Conservation (phyloP, 73 alveolate species). For the Paramecium bursaria region DNA sequence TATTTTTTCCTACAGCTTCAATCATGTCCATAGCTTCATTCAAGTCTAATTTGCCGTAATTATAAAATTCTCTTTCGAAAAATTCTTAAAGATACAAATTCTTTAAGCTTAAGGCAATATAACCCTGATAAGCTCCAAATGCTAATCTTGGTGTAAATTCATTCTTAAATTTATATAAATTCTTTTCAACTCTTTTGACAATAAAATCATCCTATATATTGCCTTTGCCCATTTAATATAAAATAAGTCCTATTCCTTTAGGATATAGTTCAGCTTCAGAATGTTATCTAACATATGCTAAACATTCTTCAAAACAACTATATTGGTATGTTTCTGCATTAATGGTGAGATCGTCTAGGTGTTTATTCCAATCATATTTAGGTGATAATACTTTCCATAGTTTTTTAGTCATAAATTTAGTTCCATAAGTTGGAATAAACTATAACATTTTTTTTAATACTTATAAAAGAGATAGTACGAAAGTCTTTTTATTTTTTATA, state of each 20-base stretch:
- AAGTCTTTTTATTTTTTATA: too few species aligned
- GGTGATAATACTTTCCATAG: constrained; percentile 16
- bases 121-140: constrained; percentile 40
- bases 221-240: constrained; percentile 44
- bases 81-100: constrained; percentile 27
- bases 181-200: constrained; percentile 28
- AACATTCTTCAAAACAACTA: background rate
- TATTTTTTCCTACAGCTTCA: constrained; percentile 49
- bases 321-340: constrained; percentile 40
- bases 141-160: constrained; percentile 37
- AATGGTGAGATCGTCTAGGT: constrained; percentile 43
- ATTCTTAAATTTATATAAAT: constrained; percentile 38
- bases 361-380: background rate
- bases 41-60: constrained; percentile 12
- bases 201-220: constrained; percentile 10
- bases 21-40: constrained; percentile 17
- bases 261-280: constrained; percentile 24
- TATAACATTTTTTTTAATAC: too few species aligned
- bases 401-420: constrained; percentile 11
- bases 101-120: constrained; percentile 13
- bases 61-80: constrained; percentile 53
- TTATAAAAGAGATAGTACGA: too few species aligned
- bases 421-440: too few species aligned
- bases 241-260: constrained; percentile 21
- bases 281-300: constrained; percentile 4